Conservation (phyloP, 139 green algal genomes). For the Chlorella sp. region DNA sequence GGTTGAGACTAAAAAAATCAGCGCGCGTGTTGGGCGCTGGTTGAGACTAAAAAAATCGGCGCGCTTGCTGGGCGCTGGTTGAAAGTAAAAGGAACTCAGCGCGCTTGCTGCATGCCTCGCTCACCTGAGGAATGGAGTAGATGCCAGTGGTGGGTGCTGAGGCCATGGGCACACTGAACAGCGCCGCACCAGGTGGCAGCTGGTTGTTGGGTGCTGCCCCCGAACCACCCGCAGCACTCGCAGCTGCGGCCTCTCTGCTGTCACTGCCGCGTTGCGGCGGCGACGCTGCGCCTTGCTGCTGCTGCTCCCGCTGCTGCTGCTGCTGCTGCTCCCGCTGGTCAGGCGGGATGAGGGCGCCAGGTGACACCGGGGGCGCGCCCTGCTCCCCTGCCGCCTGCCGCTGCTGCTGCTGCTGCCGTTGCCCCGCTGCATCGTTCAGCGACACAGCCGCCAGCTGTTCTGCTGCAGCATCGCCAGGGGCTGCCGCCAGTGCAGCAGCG, state of each 20-base stretch:
- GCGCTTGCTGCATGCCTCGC: not conserved
- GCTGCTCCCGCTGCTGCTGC: not conserved
- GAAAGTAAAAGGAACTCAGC: no score
- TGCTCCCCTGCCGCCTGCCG: not conserved
- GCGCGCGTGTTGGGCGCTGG: no score
- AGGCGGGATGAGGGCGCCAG: not conserved
- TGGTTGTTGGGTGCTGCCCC: not conserved
- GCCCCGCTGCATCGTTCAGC: not conserved
- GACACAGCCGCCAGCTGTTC: not conserved
- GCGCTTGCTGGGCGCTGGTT: no score
- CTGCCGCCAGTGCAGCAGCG: not conserved
- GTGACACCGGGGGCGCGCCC: not conserved
- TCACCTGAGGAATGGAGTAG: conserved; percentile 32
- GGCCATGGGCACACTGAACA: conserved; percentile 44
- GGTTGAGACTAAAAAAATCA: no score
- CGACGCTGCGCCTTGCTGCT: not conserved
- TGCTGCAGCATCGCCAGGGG: not conserved
- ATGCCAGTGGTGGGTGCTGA: conserved; percentile 42
- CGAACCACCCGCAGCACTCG: not conserved
- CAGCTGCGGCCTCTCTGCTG: not conserved
- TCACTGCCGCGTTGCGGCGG: not conserved
- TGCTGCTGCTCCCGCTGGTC: not conserved
- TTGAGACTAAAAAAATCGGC: no score
- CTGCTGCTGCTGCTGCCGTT: not conserved
- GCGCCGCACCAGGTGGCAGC: not conserved